phyloP scores from a whole-genome alignment of 176 grass and related monocot genomes.

The Musa acuminata region DNA sequence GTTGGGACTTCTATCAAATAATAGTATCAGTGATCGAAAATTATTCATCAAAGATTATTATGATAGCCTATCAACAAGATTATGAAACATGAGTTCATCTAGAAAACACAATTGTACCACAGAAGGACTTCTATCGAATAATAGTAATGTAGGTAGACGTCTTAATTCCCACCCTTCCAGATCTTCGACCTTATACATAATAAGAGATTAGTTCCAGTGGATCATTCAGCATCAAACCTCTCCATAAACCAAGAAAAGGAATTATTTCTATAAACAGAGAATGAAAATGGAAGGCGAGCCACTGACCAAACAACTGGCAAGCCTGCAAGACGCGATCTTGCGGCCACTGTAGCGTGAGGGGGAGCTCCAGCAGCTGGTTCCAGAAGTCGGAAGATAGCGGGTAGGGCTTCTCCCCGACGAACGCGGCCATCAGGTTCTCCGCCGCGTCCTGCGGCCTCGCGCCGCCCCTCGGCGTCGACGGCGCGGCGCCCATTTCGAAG shows the following conservation, averaged over 20 bases:
- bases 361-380: slow-evolving; percentile 82
- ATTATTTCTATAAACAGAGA: neutral
- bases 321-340: slow-evolving; percentile 83
- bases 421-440: slow-evolving; percentile 74
- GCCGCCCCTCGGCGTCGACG: slow-evolving; percentile 58
- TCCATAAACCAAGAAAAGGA: neutral
- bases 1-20: too few relatives aligned
- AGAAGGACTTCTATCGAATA: too few relatives aligned
- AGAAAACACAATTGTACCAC: neutral
- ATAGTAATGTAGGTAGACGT: neutral
- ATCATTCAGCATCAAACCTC: neutral
- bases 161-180: neutral
- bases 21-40: too few relatives aligned
- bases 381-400: slow-evolving; percentile 90
- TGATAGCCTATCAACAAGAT: too few relatives aligned
- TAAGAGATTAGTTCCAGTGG: neutral
- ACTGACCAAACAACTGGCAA: slow-evolving; percentile 77
- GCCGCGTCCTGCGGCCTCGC: slow-evolving; percentile 27
- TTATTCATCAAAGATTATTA: too few relatives aligned
- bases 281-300: neutral
- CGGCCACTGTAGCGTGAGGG: slow-evolving; percentile 84
- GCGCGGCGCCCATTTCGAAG: slow-evolving; percentile 69
- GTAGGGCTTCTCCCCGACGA: slow-evolving; percentile 66
- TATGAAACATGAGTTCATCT: neutral
- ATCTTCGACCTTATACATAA: neutral